phyloP scores from a whole-genome alignment of 1,139 yeast species.

The Ogataea hybrid region DNA sequence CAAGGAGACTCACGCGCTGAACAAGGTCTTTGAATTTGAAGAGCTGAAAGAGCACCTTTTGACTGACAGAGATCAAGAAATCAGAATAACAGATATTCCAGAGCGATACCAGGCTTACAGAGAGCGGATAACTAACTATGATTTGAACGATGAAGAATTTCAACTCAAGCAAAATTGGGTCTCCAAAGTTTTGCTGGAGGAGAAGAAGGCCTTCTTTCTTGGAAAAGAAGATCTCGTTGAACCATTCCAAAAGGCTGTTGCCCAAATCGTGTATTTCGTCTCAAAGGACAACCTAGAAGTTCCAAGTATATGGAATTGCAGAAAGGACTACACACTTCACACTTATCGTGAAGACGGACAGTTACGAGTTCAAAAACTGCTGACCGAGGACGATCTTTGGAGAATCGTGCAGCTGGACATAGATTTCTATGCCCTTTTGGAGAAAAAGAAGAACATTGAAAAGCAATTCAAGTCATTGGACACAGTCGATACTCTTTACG shows the following conservation, averaged over 20 bases:
- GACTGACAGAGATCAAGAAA: slow-evolving; percentile 88
- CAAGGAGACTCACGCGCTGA: slow-evolving; percentile 43
- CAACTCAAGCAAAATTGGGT: slow-evolving; percentile 79
- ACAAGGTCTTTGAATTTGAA: slow-evolving; percentile 92
- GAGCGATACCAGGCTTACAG: slow-evolving; percentile 87
- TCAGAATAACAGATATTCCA: slow-evolving; percentile 85
- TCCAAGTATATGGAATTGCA: slow-evolving; percentile 95
- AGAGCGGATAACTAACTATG: slow-evolving; percentile 59
- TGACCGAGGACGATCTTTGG: slow-evolving; percentile 90
- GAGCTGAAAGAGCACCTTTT: slow-evolving; percentile 88
- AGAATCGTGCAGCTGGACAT: slow-evolving; percentile 81
- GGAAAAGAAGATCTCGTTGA: slow-evolving; percentile 44
- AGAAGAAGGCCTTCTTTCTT: slow-evolving; percentile 41
- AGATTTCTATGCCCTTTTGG: slow-evolving; percentile 83
- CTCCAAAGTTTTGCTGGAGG: slow-evolving; percentile 51
- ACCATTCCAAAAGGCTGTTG: slow-evolving; percentile 71
- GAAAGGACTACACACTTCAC: slow-evolving; percentile 78
- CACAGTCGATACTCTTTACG: slow-evolving; percentile 59
- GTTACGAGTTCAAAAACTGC: slow-evolving; percentile 49
- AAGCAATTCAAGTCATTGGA: slow-evolving; percentile 55
- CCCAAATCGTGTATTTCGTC: slow-evolving; percentile 72
- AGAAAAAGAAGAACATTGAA: slow-evolving; percentile 66
- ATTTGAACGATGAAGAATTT: slow-evolving; percentile 66
- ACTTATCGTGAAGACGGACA: slow-evolving; percentile 50
- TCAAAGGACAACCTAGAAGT: slow-evolving; percentile 82